These are phyloP conservation scores for Botryosphaeria dothidea DNA, from an alignment of 2,329 filamentous ascomycete genomes.

Conservation along the genomic window DNA sequence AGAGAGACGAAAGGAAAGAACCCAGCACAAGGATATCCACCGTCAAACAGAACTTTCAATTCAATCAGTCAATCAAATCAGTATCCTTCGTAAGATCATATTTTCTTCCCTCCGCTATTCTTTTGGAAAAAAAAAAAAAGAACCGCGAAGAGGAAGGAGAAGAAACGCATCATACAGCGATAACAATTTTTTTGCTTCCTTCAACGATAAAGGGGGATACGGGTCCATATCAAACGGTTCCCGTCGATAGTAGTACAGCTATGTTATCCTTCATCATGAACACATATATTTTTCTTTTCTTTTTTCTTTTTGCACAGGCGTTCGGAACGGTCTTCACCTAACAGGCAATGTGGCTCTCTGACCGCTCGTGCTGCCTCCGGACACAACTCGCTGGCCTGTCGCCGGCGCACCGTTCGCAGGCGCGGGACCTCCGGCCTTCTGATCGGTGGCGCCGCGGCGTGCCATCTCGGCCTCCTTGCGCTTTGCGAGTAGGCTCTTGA, in stretches of 20 bases:
- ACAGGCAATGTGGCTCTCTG: neutral
- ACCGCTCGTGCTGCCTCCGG: neutral
- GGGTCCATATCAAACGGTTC: neutral
- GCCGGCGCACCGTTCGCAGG: neutral
- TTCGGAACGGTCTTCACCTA: neutral
- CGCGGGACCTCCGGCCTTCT: neutral
- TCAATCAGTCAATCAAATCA: constrained; percentile 2
- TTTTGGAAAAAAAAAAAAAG: neutral
- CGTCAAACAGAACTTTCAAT: neutral
- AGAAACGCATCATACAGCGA: neutral
- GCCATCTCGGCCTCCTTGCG: constrained; percentile 53
- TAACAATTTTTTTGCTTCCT: neutral
- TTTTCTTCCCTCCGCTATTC: neutral
- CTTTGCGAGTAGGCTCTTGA: constrained; percentile 82
- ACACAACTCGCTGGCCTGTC: neutral
- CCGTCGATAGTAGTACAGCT: neutral
- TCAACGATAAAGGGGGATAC: neutral
- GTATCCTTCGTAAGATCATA: constrained; percentile 9
- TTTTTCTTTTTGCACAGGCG: neutral
- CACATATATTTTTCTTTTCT: neutral
- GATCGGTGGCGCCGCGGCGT: neutral
- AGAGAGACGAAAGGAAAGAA: neutral
- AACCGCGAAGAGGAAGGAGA: neutral
- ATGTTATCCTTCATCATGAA: constrained; percentile 6
- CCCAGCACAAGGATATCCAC: neutral